Percentiles rank a stretch among this genome's conserved stretches.
phyloP scores from a whole-genome alignment of 1,284 basidiomycete species.

The Agaricales sp. region DNA sequence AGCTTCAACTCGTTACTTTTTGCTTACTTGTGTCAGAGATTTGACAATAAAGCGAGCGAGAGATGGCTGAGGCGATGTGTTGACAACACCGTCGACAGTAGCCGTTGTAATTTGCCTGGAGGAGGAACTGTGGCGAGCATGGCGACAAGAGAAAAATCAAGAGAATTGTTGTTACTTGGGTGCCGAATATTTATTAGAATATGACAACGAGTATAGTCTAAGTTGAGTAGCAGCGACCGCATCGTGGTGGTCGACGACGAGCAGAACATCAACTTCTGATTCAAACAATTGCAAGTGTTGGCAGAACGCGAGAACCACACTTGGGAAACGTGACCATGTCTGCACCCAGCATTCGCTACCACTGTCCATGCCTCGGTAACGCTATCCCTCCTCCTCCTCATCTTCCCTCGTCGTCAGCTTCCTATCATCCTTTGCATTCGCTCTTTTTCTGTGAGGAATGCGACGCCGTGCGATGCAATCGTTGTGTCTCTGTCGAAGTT shows the following conservation, averaged over 20 bases:
- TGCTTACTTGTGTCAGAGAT: background rate
- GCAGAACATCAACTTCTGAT: background rate
- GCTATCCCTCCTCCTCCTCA: conserved; percentile 67
- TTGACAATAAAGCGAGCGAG: background rate
- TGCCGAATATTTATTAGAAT: background rate
- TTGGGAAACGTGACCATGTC: background rate
- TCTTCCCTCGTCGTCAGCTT: conserved; percentile 59
- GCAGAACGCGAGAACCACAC: background rate
- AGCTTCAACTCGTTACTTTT: too few relatives aligned
- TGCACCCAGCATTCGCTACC: conserved; percentile 49
- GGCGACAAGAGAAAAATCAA: background rate
- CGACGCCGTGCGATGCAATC: conserved; percentile 87
- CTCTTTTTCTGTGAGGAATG: conserved; percentile 99
- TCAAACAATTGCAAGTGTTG: background rate
- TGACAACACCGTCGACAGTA: background rate
- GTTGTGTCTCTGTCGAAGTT: conserved; percentile 88
- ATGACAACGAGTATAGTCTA: background rate
- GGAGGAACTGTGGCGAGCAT: background rate
- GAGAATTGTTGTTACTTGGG: background rate
- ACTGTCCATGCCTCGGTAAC: conserved; percentile 59
- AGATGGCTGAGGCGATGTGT: background rate
- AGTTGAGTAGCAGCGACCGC: background rate
- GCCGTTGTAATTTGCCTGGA: background rate
- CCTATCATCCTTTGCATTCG: conserved; percentile 74
- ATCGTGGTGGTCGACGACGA: background rate